These are phyloP conservation scores for Pisolithus orientalis DNA, from an alignment of 768 basidiomycete species.

Conservation along the genomic window DNA sequence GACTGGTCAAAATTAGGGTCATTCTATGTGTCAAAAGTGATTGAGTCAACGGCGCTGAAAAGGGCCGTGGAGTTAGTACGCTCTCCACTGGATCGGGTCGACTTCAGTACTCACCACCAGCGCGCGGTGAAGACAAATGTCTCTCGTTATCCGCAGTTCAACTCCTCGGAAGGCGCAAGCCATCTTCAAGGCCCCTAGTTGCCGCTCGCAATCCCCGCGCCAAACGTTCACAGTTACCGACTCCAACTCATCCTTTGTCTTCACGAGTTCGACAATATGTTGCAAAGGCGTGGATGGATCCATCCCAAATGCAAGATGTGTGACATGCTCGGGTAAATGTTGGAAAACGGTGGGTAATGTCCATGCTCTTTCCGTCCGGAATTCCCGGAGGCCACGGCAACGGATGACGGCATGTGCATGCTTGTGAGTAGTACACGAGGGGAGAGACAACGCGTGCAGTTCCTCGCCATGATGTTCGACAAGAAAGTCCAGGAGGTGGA, in stretches of 20 bases:
- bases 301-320: constrained; percentile 56
- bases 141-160: constrained; percentile 42
- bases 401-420: constrained; percentile 39
- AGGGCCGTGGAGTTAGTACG: constrained; percentile 10
- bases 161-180: constrained; percentile 60
- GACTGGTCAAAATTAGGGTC: not conserved
- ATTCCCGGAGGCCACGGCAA: constrained; percentile 45
- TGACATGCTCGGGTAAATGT: constrained; percentile 41
- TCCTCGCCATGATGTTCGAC: constrained; percentile 41
- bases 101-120: constrained; percentile 37
- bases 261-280: constrained; percentile 50
- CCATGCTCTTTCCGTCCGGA: constrained; percentile 52
- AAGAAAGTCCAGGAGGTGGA: constrained; percentile 49
- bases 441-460: constrained; percentile 52
- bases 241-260: constrained; percentile 36
- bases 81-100: constrained; percentile 3
- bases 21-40: not conserved
- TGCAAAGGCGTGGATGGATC: constrained; percentile 50
- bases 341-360: constrained; percentile 41
- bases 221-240: constrained; percentile 50
- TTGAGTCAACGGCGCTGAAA: constrained; percentile 11
- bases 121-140: constrained; percentile 48
- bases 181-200: constrained; percentile 51
- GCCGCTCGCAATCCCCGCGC: constrained; percentile 43
- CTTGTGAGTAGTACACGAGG: constrained; percentile 45